phyloP scores from a whole-genome alignment of 768 basidiomycete species.

The Trametopsis cervina region DNA sequence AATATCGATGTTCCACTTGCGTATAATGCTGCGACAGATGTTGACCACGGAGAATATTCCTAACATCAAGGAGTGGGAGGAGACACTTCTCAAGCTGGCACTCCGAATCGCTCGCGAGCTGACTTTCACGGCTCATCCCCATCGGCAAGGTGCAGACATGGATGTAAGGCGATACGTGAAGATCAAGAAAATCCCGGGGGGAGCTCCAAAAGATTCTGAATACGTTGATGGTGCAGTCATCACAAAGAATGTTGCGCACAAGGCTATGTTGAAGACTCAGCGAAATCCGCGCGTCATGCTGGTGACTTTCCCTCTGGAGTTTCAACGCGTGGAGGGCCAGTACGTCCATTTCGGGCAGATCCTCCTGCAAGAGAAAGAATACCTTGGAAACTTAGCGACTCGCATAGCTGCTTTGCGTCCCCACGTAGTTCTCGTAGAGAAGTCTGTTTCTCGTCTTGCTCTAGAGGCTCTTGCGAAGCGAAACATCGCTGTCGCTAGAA shows the following conservation, averaged over 20 bases:
- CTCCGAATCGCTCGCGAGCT: constrained; percentile 82
- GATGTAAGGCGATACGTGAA: constrained; percentile 94
- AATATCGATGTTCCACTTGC: constrained; percentile 84
- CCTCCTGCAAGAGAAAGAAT: constrained; percentile 88
- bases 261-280: constrained; percentile 80
- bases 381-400: constrained; percentile 78
- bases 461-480: constrained; percentile 79
- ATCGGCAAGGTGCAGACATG: constrained; percentile 87
- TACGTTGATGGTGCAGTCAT: constrained; percentile 96
- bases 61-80: constrained; percentile 84
- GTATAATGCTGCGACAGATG: constrained; percentile 88
- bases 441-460: constrained; percentile 85
- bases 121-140: constrained; percentile 62
- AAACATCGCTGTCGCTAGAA: constrained; percentile 84
- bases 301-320: constrained; percentile 91
- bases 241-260: constrained; percentile 97
- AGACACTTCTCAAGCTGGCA: constrained; percentile 70
- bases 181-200: constrained; percentile 98
- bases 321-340: constrained; percentile 86
- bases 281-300: constrained; percentile 92
- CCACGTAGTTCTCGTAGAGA: constrained; percentile 87
- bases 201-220: constrained; percentile 86
- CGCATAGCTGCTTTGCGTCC: constrained; percentile 90
- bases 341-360: constrained; percentile 91
- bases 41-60: constrained; percentile 77